These are phyloP conservation scores for Lipomyces japonicus DNA, from an alignment of 805 yeast species.

Conservation along the genomic window DNA sequence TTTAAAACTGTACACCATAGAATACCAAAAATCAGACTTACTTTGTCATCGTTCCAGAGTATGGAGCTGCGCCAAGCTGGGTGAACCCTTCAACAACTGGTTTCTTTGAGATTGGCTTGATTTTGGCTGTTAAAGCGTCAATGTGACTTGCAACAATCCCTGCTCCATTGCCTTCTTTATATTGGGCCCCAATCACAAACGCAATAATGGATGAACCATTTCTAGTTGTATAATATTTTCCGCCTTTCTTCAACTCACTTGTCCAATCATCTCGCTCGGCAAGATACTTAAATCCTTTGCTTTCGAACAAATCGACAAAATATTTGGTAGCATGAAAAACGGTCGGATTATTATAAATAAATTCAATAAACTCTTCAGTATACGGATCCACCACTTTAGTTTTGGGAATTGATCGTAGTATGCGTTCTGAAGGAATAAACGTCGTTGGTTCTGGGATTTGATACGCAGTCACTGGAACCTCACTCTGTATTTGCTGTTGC, in stretches of 20 bases:
- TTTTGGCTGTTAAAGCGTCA: slow-evolving; percentile 50
- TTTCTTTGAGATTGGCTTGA: slow-evolving; percentile 69
- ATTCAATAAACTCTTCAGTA: slow-evolving; percentile 10
- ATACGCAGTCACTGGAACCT: background rate
- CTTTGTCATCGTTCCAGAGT: slow-evolving; percentile 57
- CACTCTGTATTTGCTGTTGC: background rate
- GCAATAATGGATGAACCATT: slow-evolving; percentile 66
- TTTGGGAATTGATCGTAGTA: background rate
- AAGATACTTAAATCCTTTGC: slow-evolving; percentile 59
- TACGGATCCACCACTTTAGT: slow-evolving; percentile 1
- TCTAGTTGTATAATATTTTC: slow-evolving; percentile 64
- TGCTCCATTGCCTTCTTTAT: slow-evolving; percentile 57
- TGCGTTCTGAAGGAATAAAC: background rate
- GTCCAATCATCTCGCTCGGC: slow-evolving; percentile 60
- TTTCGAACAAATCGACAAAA: slow-evolving; percentile 49
- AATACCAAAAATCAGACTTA: background rate
- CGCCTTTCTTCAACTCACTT: slow-evolving; percentile 41
- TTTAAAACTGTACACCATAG: background rate
- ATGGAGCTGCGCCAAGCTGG: slow-evolving; percentile 75
- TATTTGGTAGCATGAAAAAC: slow-evolving; percentile 74
- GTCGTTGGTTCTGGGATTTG: background rate
- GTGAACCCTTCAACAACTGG: slow-evolving; percentile 65
- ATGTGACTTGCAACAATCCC: slow-evolving; percentile 51
- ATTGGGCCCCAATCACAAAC: slow-evolving; percentile 60
- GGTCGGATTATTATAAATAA: slow-evolving; percentile 16